Evolutionary conservation across 1,139 yeast genomes (phyloP).

Genomic region (Pneumocystis canis): DNA sequence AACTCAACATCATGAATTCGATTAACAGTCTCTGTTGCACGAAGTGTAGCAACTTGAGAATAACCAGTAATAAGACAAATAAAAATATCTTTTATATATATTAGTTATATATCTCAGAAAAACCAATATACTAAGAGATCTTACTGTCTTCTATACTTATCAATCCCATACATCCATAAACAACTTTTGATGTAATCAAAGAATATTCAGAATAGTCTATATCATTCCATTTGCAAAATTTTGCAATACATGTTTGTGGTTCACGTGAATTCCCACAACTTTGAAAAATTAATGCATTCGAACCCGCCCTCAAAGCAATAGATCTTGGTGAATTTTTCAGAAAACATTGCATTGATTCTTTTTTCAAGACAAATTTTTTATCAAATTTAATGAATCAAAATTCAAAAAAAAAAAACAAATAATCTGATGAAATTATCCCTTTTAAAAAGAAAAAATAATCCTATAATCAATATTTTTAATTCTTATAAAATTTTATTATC

Average conservation of each 20-base stretch:
- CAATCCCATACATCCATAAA: constrained; percentile 74
- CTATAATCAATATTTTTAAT: not conserved
- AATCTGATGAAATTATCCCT: not conserved
- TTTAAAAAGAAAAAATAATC: not conserved
- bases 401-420: not conserved
- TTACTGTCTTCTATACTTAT: constrained; percentile 30
- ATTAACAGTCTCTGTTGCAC: constrained; percentile 55
- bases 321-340: constrained; percentile 32
- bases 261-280: constrained; percentile 3
- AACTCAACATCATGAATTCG: constrained; percentile 76
- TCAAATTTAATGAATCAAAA: not conserved
- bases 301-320: constrained; percentile 36
- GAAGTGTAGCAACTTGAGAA: constrained; percentile 60
- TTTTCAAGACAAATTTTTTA: not conserved
- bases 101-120: constrained; percentile 25
- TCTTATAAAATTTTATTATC: not conserved
- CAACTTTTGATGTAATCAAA: constrained; percentile 39
- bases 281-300: constrained; percentile 38
- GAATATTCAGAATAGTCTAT: constrained; percentile 22
- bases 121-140: not conserved
- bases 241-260: constrained; percentile 24
- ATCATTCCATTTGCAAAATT: constrained; percentile 24
- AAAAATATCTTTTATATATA: constrained; percentile 39
- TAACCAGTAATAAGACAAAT: constrained; percentile 68
- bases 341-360: not conserved